These are phyloP conservation scores for Didymella segeticola DNA, from an alignment of 2,329 filamentous ascomycete genomes.

Conservation along the genomic window DNA sequence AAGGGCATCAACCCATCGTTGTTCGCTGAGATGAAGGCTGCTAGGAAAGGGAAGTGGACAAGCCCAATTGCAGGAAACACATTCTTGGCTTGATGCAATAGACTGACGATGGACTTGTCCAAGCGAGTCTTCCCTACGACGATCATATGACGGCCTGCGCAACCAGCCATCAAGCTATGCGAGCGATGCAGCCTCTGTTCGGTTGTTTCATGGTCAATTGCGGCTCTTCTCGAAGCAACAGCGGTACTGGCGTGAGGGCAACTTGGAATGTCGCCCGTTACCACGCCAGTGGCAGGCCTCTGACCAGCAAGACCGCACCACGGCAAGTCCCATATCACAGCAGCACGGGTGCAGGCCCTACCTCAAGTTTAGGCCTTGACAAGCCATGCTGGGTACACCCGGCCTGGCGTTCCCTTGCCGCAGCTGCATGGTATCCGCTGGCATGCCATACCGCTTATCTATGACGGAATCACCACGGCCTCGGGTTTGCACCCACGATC, in stretches of 20 bases:
- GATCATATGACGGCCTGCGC: neutral
- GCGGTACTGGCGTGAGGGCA: neutral
- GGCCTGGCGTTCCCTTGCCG: neutral
- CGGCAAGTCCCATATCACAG: neutral
- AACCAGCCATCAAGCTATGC: neutral
- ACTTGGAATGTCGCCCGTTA: neutral
- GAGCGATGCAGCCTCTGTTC: neutral
- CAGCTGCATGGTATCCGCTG: constrained; percentile 8
- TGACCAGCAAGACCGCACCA: too few relatives aligned
- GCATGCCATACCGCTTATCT: constrained; percentile 13
- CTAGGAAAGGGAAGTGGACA: constrained; percentile 49
- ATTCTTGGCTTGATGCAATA: constrained; percentile 27
- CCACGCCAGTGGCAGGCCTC: neutral
- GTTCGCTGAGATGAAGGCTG: constrained; percentile 57
- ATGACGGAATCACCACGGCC: constrained; percentile 10
- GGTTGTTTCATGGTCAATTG: neutral
- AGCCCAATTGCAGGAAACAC: constrained; percentile 46
- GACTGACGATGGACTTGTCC: neutral
- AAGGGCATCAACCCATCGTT: constrained; percentile 57
- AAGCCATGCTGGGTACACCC: constrained; percentile 1
- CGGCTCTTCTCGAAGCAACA: neutral
- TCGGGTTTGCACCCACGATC: neutral
- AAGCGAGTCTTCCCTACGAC: neutral
- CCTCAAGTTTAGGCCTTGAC: neutral
- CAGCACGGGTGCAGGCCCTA: neutral